Base-by-base conservation (phyloP, 2,329 filamentous ascomycete species). In the Verticillium isaacii region DNA sequence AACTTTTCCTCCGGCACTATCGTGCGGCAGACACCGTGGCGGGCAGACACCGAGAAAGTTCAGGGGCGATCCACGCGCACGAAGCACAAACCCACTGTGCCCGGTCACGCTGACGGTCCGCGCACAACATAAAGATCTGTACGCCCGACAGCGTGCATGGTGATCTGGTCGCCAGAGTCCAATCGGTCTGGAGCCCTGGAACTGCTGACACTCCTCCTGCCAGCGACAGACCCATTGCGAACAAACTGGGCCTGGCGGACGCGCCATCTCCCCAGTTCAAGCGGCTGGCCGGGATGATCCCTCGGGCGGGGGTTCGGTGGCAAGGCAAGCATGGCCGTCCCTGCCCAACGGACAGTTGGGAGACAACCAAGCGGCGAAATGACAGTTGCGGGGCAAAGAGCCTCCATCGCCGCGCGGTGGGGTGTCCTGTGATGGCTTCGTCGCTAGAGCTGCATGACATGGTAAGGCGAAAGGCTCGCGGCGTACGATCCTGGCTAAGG, bases 211-310 rank as follows among this genome's bases (percentile, higher is more conserved):
- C 19, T 23, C n/a, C n/a, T 52, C 19, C 45, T 52, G 45, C 23
- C 45, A 52, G 45, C 45, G n/a, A 52, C 45, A 25, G 25, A n/a
- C 45, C 29, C n/a, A 52, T 52, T 8, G 19, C 45, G 3, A 11
- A 12, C 45, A 52, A 25, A 52, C 19, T 25, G 45, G 45, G 45
- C 19, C n/a, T 19, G 19, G 19, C 19, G 45, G 19, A 3, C 12
- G n/a, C 19, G 45, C 45, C 45, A 52, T 52, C n/a, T 52, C 11
- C 8, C 45, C 45, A 23, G 19, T 52, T 52, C 45, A 52, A 52
- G 45, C 56, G 34, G 36, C 29, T 6, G 25, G 56, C 56, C 23
- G 36, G 56, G 56, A 58, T 58, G 56, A 58, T 58, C 56, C 56
- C 36, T 29, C 56, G 56, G 37, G 56, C 37, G 34, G 36, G 23